Evolutionary conservation across 2,329 filamentous ascomycete species (phyloP).

Genomic region (Setomelanomma holmii): DNA sequence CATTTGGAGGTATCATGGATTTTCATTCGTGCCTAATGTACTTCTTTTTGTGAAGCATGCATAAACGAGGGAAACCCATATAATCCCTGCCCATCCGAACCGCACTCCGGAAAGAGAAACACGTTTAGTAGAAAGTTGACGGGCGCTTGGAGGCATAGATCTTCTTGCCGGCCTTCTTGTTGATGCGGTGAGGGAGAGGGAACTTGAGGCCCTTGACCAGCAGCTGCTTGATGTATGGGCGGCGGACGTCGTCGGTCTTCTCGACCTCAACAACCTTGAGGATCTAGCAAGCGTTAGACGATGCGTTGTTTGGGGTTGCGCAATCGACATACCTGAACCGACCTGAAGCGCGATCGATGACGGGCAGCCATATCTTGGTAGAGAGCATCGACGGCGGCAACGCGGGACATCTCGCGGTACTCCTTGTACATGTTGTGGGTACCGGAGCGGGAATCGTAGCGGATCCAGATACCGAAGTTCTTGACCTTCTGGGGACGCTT

Average conservation of each 20-base stretch:
- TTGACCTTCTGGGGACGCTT: slow-evolving; percentile 99
- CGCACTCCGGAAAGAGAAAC: slow-evolving; percentile 50
- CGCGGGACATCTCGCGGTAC: slow-evolving; percentile 98
- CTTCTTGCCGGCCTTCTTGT: slow-evolving; percentile 85
- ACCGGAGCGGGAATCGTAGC: slow-evolving; percentile 99
- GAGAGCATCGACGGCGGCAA: slow-evolving; percentile 92
- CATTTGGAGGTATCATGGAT: slow-evolving; percentile 47
- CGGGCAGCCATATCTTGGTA: slow-evolving; percentile 99
- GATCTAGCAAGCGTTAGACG: slow-evolving; percentile 66
- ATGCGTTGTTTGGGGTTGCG: neutral
- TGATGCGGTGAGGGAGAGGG: slow-evolving; percentile 95
- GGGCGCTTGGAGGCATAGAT: slow-evolving; percentile 92
- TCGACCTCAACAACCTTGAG: slow-evolving; percentile 98
- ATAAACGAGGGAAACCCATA: slow-evolving; percentile 50
- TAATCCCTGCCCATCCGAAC: slow-evolving; percentile 48
- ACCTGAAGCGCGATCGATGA: slow-evolving; percentile 97
- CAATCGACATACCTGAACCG: slow-evolving; percentile 81
- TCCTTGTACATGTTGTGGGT: slow-evolving; percentile 99
- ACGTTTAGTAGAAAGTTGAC: slow-evolving; percentile 92
- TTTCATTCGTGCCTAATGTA: slow-evolving; percentile 54
- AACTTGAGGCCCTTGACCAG: slow-evolving; percentile 94
- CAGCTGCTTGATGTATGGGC: slow-evolving; percentile 99
- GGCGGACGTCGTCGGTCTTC: slow-evolving; percentile 93
- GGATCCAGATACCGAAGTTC: slow-evolving; percentile 99
- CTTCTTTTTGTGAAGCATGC: slow-evolving; percentile 52